A percentile compares a stretch with the other conserved stretches of the same genome.
These are phyloP conservation scores for Melanomma pulvis-pyrius DNA, from an alignment of 495 filamentous ascomycete genomes.

Conservation along the genomic window DNA sequence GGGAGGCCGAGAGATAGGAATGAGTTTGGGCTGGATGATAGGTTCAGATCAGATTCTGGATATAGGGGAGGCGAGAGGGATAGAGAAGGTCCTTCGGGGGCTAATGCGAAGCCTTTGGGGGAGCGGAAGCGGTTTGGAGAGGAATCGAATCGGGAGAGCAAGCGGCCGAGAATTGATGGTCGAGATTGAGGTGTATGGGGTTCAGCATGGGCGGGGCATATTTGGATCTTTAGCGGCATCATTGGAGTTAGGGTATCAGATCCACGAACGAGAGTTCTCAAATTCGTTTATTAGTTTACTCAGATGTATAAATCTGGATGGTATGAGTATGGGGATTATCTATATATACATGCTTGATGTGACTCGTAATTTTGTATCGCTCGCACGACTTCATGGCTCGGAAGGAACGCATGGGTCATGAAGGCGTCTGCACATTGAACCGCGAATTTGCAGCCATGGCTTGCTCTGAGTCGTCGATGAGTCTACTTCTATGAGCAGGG, in stretches of 20 bases:
- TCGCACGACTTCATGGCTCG: too few species aligned
- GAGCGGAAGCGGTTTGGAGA: slow-evolving; percentile 53
- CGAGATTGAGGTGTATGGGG: background rate
- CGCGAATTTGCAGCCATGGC: too few species aligned
- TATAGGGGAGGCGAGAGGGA: slow-evolving; percentile 19
- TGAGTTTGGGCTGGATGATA: slow-evolving; percentile 43
- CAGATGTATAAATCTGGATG: too few species aligned
- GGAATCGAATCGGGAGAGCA: slow-evolving; percentile 45
- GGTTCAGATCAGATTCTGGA: slow-evolving; percentile 42
- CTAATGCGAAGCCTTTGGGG: slow-evolving; percentile 63
- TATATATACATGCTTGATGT: background rate
- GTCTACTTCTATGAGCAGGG: too few species aligned
- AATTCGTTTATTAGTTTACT: too few species aligned
- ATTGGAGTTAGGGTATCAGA: background rate
- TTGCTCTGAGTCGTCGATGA: too few species aligned
- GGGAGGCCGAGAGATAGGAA: slow-evolving; percentile 45
- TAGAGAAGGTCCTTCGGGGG: slow-evolving; percentile 52
- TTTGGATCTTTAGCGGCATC: background rate
- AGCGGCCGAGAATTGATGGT: slow-evolving; percentile 33
- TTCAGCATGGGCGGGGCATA: background rate
- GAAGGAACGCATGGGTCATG: too few species aligned
- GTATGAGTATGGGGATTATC: too few species aligned
- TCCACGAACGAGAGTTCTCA: too few species aligned
- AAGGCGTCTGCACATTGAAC: too few species aligned
- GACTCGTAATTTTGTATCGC: too few species aligned